Base-by-base conservation (phyloP, 2,329 filamentous ascomycete species). In the Magnaporthales sp. region DNA sequence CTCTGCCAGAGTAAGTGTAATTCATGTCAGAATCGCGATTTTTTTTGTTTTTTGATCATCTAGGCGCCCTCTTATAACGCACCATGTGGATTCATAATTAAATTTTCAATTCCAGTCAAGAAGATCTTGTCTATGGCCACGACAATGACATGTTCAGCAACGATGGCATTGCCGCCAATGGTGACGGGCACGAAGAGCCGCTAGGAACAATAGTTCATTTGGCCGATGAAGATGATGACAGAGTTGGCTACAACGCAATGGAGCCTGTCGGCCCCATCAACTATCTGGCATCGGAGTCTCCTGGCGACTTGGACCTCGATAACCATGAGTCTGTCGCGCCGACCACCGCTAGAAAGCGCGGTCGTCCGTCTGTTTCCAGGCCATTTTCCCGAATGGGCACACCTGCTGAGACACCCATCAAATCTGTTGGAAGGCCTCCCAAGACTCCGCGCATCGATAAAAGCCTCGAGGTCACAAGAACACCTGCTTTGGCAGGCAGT, bases 291-390 rank as follows among this genome's bases (percentile, higher is more conserved):
- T 26, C 63, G 31, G 30, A 32, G 13, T 32, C 63, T 8, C 32
- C 29, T 8, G 31, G 29, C 54, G 13, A 61, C 54, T 13, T 31
- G 13, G 30, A 8, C 11, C 5, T 62, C 3, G 64, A 66, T 26
- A 22, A 38, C 32, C 30, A 63, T 7, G 32, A 27, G 46, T 15
- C 62, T 29, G 10, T 51, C 5, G 62, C 51, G 26, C 64, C 63
- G 3, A n/a, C 56, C 24, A 46, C n/a, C 4, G n/a, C 58, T 19
- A 66, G 62, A 29, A 68, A 67, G 13, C 67, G 68, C 10, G 64
- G 66, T 27, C 46, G 66, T 10, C 54, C 64, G 10, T 64, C 67
- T 22, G 27, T 64, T 6, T 51, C 64, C 15, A 29, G 24, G 7
- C 32, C 66, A 13, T 63, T 56, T 4, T 65, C 67, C 4, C 67